Conservation (phyloP, 2,329 filamentous ascomycete genomes). For the Diaporthe humulicola region DNA sequence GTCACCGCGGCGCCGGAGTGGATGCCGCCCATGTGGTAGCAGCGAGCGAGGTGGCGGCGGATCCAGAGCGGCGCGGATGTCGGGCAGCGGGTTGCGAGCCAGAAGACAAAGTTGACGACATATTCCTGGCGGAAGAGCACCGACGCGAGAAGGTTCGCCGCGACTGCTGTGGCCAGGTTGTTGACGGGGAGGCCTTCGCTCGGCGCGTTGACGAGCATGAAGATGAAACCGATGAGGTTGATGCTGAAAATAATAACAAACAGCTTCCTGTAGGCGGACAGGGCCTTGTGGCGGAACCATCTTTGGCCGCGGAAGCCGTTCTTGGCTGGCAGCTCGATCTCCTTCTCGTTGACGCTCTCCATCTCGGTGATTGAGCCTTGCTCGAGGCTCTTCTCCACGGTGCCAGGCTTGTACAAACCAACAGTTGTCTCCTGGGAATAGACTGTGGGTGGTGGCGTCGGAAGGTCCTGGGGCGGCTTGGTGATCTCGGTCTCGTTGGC, state of each 20-base stretch:
- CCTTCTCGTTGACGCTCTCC: slow-evolving; percentile 43
- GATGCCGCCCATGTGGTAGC: slow-evolving; percentile 66
- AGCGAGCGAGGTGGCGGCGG: slow-evolving; percentile 61
- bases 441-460: slow-evolving; percentile 17
- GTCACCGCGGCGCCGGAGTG: slow-evolving; percentile 65
- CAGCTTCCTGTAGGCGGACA: slow-evolving; percentile 68
- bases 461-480: slow-evolving; percentile 41
- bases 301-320: slow-evolving; percentile 53
- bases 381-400: slow-evolving; percentile 43
- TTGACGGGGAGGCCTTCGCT: slow-evolving; percentile 45
- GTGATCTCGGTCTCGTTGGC: slow-evolving; percentile 14
- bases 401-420: neutral
- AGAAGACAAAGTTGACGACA: slow-evolving; percentile 59
- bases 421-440: slow-evolving; percentile 16
- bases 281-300: slow-evolving; percentile 58
- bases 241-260: slow-evolving; percentile 66
- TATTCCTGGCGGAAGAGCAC: slow-evolving; percentile 67
- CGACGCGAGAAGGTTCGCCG: slow-evolving; percentile 63
- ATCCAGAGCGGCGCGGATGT: slow-evolving; percentile 60
- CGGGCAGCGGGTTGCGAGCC: slow-evolving; percentile 49
- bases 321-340: slow-evolving; percentile 54
- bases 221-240: slow-evolving; percentile 63
- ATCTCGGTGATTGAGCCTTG: slow-evolving; percentile 43
- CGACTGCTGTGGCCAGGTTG: slow-evolving; percentile 48
- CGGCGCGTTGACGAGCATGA: slow-evolving; percentile 50